phyloP scores from a whole-genome alignment of 805 yeast genomes.

The Teunomyces atbi region DNA sequence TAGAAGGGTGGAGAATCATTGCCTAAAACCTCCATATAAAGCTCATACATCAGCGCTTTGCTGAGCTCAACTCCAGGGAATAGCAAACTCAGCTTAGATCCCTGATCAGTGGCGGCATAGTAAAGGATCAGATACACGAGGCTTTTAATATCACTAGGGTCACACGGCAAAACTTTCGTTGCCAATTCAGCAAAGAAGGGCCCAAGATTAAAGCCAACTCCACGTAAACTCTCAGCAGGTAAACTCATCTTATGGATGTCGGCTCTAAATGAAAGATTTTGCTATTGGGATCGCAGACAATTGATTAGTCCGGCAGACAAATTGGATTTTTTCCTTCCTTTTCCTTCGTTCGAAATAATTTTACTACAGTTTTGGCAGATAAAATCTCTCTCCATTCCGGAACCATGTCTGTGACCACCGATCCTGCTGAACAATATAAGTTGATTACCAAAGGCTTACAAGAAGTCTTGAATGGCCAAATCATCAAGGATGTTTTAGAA shows the following conservation, averaged over 20 bases:
- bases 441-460: conserved; percentile 84
- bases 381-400: background rate
- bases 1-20: conserved; percentile 1
- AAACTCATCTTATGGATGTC: background rate
- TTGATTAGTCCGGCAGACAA: conserved; percentile 3
- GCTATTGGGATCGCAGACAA: no score
- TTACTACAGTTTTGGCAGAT: background rate
- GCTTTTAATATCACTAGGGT: conserved; percentile 13
- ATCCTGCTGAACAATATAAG: conserved; percentile 63
- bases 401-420: conserved; percentile 29
- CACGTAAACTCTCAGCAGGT: background rate
- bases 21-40: background rate
- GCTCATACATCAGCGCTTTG: background rate
- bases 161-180: conserved; percentile 11
- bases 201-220: conserved; percentile 10
- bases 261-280: no score
- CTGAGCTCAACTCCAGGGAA: conserved; percentile 10
- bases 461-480: conserved; percentile 86
- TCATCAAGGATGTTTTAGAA: conserved; percentile 80
- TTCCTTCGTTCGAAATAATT: background rate
- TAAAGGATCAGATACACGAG: conserved; percentile 30
- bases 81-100: conserved; percentile 10
- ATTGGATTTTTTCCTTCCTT: background rate
- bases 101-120: conserved; percentile 22
- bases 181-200: conserved; percentile 29